These are phyloP conservation scores for Metschnikowia bowlesiae DNA, from an alignment of 805 yeast genomes.

Conservation along the genomic window DNA sequence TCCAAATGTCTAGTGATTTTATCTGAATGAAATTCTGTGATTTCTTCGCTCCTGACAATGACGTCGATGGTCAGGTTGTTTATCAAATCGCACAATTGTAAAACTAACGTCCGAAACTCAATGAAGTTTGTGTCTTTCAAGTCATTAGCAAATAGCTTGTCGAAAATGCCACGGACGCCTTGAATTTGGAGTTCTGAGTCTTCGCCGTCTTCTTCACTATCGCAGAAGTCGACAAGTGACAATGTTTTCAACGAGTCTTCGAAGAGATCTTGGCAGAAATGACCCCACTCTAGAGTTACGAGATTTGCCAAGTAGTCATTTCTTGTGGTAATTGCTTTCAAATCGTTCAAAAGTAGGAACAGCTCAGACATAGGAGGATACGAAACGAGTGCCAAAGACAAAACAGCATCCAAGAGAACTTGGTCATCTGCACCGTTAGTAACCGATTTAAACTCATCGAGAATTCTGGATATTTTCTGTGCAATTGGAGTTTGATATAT, in stretches of 20 bases:
- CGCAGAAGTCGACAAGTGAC: conserved; percentile 14
- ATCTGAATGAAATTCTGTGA: conserved; percentile 33
- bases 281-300: conserved; percentile 20
- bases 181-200: conserved; percentile 15
- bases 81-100: conserved; percentile 25
- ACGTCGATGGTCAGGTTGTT: conserved; percentile 26
- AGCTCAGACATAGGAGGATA: conserved; percentile 33
- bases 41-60: conserved; percentile 25
- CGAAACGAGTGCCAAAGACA: conserved; percentile 27
- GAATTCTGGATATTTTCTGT: conserved; percentile 17
- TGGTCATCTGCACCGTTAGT: conserved; percentile 18
- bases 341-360: conserved; percentile 35
- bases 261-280: conserved; percentile 16
- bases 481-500: conserved; percentile 17
- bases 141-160: conserved; percentile 14
- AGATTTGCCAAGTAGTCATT: conserved; percentile 13
- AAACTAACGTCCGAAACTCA: conserved; percentile 25
- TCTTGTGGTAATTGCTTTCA: conserved; percentile 21
- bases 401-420: conserved; percentile 24
- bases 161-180: conserved; percentile 18
- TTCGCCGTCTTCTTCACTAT: conserved; percentile 11
- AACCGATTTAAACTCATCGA: conserved; percentile 21
- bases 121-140: conserved; percentile 24
- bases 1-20: conserved; percentile 27
- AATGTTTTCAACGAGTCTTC: conserved; percentile 17